Percentiles rank a stretch among this genome's conserved stretches.
These are phyloP conservation scores for Talaromyces sp. DNA, from an alignment of 2,329 filamentous ascomycete species.

Conservation along the genomic window DNA sequence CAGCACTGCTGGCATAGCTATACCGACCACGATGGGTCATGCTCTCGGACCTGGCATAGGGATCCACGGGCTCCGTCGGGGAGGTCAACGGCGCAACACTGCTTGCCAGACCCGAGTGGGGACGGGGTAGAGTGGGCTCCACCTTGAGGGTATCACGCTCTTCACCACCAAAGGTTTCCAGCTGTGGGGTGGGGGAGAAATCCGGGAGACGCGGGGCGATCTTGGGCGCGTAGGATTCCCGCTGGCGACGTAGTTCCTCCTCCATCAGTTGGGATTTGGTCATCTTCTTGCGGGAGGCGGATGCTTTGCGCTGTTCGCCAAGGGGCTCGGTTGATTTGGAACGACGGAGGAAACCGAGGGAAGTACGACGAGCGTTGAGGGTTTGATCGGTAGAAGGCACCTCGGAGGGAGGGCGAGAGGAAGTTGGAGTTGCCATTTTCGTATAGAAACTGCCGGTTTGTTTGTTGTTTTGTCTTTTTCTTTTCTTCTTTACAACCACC, in stretches of 20 bases:
- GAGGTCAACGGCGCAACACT: constrained; percentile 29
- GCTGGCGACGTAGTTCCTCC: constrained; percentile 58
- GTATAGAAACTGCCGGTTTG: constrained; percentile 9
- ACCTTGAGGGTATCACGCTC: constrained; percentile 64
- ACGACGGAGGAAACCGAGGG: constrained; percentile 64
- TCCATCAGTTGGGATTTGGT: constrained; percentile 45
- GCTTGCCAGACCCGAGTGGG: constrained; percentile 25
- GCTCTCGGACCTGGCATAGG: constrained; percentile 83
- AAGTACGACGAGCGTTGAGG: constrained; percentile 47
- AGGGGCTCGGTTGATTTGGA: constrained; percentile 67
- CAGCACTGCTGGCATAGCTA: constrained; percentile 90
- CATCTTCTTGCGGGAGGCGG: constrained; percentile 41
- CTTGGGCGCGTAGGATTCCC: constrained; percentile 58
- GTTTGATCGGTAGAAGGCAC: constrained; percentile 33
- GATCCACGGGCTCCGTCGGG: constrained; percentile 60
- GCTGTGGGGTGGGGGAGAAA: constrained; percentile 49
- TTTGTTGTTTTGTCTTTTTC: neutral
- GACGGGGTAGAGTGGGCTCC: constrained; percentile 45
- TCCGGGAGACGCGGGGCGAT: constrained; percentile 60
- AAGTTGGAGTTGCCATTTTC: constrained; percentile 39
- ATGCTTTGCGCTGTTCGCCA: constrained; percentile 53
- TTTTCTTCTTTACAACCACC: neutral
- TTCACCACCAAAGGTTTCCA: constrained; percentile 66
- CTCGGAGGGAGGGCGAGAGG: constrained; percentile 37
- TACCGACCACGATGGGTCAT: constrained; percentile 96